Evolutionary conservation across 2,329 filamentous ascomycete species (phyloP).

Genomic region (Botryosphaeria dothidea): DNA sequence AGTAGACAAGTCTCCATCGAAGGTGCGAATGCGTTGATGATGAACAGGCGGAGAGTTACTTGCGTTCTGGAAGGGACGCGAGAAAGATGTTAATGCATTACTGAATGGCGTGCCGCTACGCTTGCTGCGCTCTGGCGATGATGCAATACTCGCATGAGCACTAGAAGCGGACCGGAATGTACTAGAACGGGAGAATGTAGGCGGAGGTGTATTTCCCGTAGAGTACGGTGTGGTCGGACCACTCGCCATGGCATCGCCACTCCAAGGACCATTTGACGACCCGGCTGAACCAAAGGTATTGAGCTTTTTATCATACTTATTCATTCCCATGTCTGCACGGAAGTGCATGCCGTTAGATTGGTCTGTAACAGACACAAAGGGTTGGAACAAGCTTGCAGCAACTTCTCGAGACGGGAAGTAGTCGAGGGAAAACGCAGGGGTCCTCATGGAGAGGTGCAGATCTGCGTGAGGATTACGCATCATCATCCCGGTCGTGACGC

Average conservation of each 20-base stretch:
- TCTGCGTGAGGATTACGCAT: slow-evolving; percentile 27
- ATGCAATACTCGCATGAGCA: slow-evolving; percentile 44
- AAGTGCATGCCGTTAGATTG: slow-evolving; percentile 24
- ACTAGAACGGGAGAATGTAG: slow-evolving; percentile 40
- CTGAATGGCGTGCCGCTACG: slow-evolving; percentile 40
- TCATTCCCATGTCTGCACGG: slow-evolving; percentile 28
- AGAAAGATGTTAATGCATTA: slow-evolving; percentile 41
- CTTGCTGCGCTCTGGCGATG: slow-evolving; percentile 39
- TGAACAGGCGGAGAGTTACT: slow-evolving; percentile 40
- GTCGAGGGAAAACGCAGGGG: slow-evolving; percentile 49
- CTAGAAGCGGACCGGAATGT: slow-evolving; percentile 36
- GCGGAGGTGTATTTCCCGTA: slow-evolving; percentile 54
- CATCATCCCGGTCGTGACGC: slow-evolving; percentile 39
- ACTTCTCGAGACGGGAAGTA: slow-evolving; percentile 47
- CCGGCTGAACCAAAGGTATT: slow-evolving; percentile 50
- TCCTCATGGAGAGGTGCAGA: slow-evolving; percentile 44
- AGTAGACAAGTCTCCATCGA: slow-evolving; percentile 40
- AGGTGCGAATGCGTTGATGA: slow-evolving; percentile 26
- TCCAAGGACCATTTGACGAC: slow-evolving; percentile 54
- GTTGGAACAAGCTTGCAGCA: slow-evolving; percentile 45
- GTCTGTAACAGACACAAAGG: slow-evolving; percentile 34
- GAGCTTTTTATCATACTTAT: slow-evolving; percentile 23
- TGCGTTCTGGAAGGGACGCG: slow-evolving; percentile 41
- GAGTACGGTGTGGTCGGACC: slow-evolving; percentile 55
- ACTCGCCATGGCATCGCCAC: slow-evolving; percentile 39